Evolutionary conservation across 2,329 filamentous ascomycete genomes (phyloP).

Genomic region (Aspergillus sp.): DNA sequence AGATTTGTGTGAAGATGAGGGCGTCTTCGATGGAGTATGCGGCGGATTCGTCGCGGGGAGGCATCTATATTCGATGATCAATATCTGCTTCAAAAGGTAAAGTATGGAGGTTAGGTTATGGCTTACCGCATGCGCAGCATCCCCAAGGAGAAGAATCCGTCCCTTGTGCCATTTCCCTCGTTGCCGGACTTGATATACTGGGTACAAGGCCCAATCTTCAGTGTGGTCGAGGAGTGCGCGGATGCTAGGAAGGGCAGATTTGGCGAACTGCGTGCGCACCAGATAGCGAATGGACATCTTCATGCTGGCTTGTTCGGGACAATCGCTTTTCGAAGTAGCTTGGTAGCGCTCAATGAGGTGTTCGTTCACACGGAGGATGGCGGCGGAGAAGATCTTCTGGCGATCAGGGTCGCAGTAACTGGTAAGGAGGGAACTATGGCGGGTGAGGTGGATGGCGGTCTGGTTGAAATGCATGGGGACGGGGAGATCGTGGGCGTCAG

Average conservation of each 20-base stretch:
- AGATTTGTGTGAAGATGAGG: conserved; percentile 39
- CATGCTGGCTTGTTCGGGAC: conserved; percentile 31
- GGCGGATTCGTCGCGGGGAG: conserved; percentile 46
- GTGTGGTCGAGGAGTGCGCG: conserved; percentile 33
- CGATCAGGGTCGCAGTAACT: conserved; percentile 36
- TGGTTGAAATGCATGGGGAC: conserved; percentile 30
- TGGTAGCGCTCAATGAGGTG: conserved; percentile 26
- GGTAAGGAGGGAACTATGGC: conserved; percentile 39
- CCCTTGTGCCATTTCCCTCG: conserved; percentile 40
- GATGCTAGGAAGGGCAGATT: conserved; percentile 34
- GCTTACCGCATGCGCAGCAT: conserved; percentile 48
- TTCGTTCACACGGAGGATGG: conserved; percentile 38
- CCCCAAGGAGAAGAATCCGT: conserved; percentile 43
- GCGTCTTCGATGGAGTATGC: conserved; percentile 46
- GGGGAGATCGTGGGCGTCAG: conserved; percentile 24
- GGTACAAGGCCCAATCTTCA: conserved; percentile 42
- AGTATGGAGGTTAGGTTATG: background rate
- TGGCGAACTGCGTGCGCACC: conserved; percentile 35
- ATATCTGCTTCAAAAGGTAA: background rate
- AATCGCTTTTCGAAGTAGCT: conserved; percentile 27
- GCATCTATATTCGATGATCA: conserved; percentile 35
- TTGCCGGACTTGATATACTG: conserved; percentile 40
- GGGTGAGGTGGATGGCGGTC: conserved; percentile 38
- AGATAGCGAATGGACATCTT: conserved; percentile 36
- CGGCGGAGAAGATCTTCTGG: conserved; percentile 39